Evolutionary conservation across 2,329 filamentous ascomycete genomes (phyloP).

Genomic region (Knufia petricola): DNA sequence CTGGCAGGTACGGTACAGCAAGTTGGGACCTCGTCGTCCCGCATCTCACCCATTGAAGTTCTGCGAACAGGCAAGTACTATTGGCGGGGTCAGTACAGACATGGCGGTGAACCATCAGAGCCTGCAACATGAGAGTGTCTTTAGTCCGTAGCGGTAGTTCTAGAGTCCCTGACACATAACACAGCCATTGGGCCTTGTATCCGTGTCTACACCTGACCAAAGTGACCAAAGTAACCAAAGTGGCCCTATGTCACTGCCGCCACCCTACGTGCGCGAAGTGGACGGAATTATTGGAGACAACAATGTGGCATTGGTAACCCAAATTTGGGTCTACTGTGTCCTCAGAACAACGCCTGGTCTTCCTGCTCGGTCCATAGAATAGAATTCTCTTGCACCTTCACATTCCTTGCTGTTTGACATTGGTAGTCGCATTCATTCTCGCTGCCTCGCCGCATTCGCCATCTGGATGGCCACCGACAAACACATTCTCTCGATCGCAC

Average conservation of each 20-base stretch:
- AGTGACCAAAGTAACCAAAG: background rate
- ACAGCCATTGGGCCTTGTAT: too few relatives aligned
- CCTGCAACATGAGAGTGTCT: too few relatives aligned
- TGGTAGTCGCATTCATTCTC: background rate
- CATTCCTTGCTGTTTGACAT: constrained; percentile 1
- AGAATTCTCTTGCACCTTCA: background rate
- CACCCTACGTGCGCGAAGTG: background rate
- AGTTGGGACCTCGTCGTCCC: background rate
- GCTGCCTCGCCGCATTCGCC: constrained; percentile 1
- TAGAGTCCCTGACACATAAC: too few relatives aligned
- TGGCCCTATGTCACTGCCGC: background rate
- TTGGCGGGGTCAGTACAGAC: too few relatives aligned
- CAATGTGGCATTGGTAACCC: too few relatives aligned
- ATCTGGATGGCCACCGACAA: constrained; percentile 8
- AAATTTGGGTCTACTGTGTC: constrained; percentile 9
- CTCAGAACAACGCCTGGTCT: constrained; percentile 1
- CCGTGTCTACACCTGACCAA: too few relatives aligned
- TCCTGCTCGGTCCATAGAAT: constrained; percentile 1
- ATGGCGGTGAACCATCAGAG: too few relatives aligned
- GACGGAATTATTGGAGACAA: constrained; percentile 5
- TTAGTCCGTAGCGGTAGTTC: too few relatives aligned
- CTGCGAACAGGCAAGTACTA: too few relatives aligned
- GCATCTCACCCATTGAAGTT: background rate
- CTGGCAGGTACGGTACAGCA: too few relatives aligned
- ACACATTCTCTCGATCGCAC: background rate